Base-by-base conservation (phyloP, 306 rosid species). In the Sophora flavescens region DNA sequence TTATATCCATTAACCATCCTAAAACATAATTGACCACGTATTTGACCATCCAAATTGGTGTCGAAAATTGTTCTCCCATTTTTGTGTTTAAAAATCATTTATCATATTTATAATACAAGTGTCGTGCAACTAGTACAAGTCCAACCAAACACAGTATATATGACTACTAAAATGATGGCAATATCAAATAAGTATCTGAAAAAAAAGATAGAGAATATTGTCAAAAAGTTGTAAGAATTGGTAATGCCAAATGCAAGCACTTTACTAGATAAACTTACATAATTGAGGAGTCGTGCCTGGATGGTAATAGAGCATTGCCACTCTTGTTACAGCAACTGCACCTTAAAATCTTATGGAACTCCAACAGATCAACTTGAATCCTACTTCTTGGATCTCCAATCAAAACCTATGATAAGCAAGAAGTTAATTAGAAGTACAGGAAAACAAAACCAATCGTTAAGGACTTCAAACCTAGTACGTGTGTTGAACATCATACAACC, bases 341-440 rank as follows among this genome's bases (percentile, higher is more conserved):
- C 70, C 59, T 73, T 84, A 95, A 79, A 81, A 87, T 87, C 80
- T 89, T 88, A 54, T 92, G 88, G 79, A 73, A 86, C 76, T 92
- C 95, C 88, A 92, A 77, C 50, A 95, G 96, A 84, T 95, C 97
- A 41, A 88, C 84, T 87, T 95, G 97, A 89, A 95, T 87, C 86
- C 86, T 85, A 82, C 91, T 95, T 81, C 97, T 86, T 75, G 97
- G 88, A 76, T 95, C 97, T 68, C 97, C 97, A 74, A 84, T 86
- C 74, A 95, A 83, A 82, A 93, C 96, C 97, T 95, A 54, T 15
- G 16, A 65, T 3, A 35, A 73, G 30, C 18, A 82, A 58, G 65
- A 78, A 76, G 48, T 65, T 56, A 71, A 47, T 66, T 52, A 16
- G 28, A 72, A 48, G 45, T 72, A 54, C 73, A 72, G 68, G 78